These are phyloP conservation scores for Picea glauca DNA, from an alignment of 75 land plant genomes.

Conservation along the genomic window DNA sequence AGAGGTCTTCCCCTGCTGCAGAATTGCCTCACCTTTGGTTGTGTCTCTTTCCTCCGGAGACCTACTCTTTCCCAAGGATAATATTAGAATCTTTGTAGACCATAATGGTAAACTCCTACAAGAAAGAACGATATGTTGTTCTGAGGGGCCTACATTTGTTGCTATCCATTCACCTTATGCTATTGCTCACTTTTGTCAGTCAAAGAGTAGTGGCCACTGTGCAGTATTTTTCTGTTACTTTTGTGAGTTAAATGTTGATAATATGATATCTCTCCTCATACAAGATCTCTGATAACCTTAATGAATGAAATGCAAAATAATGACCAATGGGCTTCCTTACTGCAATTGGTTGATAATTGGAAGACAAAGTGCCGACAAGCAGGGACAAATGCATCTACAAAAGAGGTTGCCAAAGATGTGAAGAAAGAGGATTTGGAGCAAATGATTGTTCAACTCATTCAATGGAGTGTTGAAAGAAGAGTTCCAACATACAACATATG, in stretches of 20 bases:
- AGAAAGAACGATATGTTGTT: slow-evolving; percentile 80
- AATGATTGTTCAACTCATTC: slow-evolving; percentile 73
- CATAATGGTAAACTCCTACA: slow-evolving; percentile 88
- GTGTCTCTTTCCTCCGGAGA: slow-evolving; percentile 76
- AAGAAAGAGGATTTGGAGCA: slow-evolving; percentile 87
- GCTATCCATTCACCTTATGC: slow-evolving; percentile 79
- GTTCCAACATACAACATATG: slow-evolving; percentile 96
- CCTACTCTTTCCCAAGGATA: slow-evolving; percentile 92
- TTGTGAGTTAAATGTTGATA: slow-evolving; percentile 36
- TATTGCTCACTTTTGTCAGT: slow-evolving; percentile 62
- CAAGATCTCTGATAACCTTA: slow-evolving; percentile 46
- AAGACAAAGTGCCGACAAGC: slow-evolving; percentile 46
- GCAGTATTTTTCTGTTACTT: slow-evolving; percentile 82
- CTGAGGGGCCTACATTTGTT: slow-evolving; percentile 75
- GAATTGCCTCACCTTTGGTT: slow-evolving; percentile 72
- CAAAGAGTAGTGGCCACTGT: slow-evolving; percentile 69
- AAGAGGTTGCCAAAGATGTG: slow-evolving; percentile 37
- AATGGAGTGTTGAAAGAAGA: slow-evolving; percentile 94
- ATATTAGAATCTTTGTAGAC: slow-evolving; percentile 91
- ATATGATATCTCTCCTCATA: slow-evolving; percentile 66
- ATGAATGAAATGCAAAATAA: slow-evolving; percentile 54
- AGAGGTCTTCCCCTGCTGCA: slow-evolving; percentile 85
- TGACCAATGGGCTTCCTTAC: slow-evolving; percentile 77
- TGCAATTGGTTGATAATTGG: slow-evolving; percentile 82
- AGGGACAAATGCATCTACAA: slow-evolving; percentile 10